phyloP scores from a whole-genome alignment of 305 asterid genomes.

The Solanum hybrid region DNA sequence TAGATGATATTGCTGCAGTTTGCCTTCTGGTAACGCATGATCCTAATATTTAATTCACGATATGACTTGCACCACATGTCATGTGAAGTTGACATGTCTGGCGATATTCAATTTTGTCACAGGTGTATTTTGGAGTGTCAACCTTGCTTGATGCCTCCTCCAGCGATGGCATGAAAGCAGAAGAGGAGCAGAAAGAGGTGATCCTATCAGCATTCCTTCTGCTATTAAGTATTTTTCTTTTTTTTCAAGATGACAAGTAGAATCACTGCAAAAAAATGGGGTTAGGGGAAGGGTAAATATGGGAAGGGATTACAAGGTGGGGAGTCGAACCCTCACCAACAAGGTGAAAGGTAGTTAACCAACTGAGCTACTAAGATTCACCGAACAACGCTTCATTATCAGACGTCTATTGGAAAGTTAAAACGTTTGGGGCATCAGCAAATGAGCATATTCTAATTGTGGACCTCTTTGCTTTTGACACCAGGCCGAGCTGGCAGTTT shows the following conservation, averaged over 20 bases:
- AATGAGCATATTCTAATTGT: slow-evolving; percentile 6
- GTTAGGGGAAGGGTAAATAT: background rate
- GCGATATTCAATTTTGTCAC: background rate
- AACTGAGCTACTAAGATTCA: background rate
- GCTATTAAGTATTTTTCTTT: background rate
- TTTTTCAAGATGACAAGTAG: background rate
- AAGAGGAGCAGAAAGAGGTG: slow-evolving; percentile 96
- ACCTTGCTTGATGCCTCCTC: slow-evolving; percentile 87
- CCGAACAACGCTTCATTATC: background rate
- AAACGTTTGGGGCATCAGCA: background rate
- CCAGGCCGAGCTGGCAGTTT: slow-evolving; percentile 90
- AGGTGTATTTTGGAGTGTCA: slow-evolving; percentile 94
- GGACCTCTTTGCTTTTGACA: slow-evolving; percentile 6
- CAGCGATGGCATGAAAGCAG: slow-evolving; percentile 62
- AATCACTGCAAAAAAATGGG: background rate
- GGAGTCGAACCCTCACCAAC: background rate
- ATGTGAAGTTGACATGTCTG: background rate
- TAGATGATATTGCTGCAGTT: slow-evolving; percentile 96
- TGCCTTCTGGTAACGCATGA: slow-evolving; percentile 58
- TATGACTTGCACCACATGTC: background rate
- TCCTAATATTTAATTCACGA: background rate
- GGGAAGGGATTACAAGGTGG: background rate
- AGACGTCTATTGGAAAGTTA: background rate
- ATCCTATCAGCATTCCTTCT: background rate
- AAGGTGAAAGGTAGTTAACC: background rate